Percentiles rank a stretch among this genome's conserved stretches.
Conservation (phyloP, 208 protist genomes). For the Acanthamoeba royreba region DNA sequence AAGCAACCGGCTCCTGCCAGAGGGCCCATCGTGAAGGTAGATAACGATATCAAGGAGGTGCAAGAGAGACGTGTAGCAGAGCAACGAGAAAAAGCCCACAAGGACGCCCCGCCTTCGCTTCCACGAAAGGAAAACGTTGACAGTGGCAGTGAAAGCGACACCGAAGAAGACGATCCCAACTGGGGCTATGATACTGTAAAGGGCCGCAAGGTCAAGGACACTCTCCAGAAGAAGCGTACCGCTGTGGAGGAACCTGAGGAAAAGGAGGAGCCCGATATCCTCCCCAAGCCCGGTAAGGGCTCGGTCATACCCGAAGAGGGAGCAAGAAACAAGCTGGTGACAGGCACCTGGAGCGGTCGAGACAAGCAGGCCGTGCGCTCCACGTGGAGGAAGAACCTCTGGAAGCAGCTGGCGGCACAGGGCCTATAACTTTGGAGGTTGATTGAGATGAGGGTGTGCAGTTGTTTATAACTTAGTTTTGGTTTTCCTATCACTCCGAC, state of each 20-base stretch:
- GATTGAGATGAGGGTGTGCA: too few species aligned
- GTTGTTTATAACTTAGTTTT: neutral
- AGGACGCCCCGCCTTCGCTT: neutral
- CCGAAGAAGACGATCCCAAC: neutral
- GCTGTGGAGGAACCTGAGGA: neutral
- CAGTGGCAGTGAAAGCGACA: neutral
- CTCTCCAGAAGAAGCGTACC: neutral
- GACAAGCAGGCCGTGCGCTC: neutral
- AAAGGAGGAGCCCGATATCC: neutral
- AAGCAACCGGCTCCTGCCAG: neutral
- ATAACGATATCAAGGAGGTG: neutral
- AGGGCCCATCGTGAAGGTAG: neutral
- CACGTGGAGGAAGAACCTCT: neutral
- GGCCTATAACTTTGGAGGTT: neutral
- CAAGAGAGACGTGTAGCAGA: neutral
- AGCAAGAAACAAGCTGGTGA: neutral
- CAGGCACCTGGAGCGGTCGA: neutral
- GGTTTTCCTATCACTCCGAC: neutral
- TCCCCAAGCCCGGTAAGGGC: neutral
- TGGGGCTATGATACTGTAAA: slow-evolving; percentile 25
- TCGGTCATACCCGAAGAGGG: neutral
- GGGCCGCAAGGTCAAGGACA: neutral
- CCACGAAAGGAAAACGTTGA: neutral
- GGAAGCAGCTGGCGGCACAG: neutral
- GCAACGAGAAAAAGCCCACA: neutral